Percentiles rank a stretch among this genome's conserved stretches.
Conservation (phyloP, 2,329 filamentous ascomycete genomes). For the Aspergillus luchuensis region DNA sequence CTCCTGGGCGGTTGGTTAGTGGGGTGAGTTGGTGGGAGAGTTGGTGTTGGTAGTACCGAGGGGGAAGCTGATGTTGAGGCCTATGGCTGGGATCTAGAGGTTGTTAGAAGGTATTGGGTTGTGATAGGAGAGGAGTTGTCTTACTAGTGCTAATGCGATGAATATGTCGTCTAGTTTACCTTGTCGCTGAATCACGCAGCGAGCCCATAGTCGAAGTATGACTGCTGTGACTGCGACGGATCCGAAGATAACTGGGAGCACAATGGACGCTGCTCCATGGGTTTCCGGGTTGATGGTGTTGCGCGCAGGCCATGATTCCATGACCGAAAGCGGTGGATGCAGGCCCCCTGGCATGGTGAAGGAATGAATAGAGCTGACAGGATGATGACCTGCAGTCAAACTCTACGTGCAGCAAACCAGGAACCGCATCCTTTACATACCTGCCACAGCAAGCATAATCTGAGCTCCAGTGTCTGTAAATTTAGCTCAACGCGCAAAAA, state of each 20-base stretch:
- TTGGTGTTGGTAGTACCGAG: neutral
- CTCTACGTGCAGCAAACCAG: no score
- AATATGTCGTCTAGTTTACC: constrained; percentile 3
- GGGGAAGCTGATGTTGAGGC: neutral
- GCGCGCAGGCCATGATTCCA: constrained; percentile 8
- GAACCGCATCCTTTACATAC: neutral
- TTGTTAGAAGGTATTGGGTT: neutral
- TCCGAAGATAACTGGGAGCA: neutral
- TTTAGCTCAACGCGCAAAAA: no score
- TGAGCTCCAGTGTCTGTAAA: no score
- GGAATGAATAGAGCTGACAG: neutral
- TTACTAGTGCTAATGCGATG: constrained; percentile 5
- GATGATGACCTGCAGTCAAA: neutral
- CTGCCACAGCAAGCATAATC: no score
- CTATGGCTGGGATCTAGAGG: neutral
- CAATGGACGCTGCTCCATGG: constrained; percentile 1
- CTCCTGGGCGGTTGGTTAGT: neutral
- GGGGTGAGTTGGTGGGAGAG: neutral
- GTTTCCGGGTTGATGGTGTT: constrained; percentile 11
- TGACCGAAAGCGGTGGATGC: constrained; percentile 9
- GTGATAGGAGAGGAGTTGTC: neutral
- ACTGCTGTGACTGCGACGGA: neutral
- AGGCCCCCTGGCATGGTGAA: constrained; percentile 9
- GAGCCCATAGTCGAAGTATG: constrained; percentile 3
- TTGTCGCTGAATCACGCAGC: constrained; percentile 2